Base-by-base conservation (phyloP, 192 early-diverging fungal species). In the Coemansia sp. region DNA sequence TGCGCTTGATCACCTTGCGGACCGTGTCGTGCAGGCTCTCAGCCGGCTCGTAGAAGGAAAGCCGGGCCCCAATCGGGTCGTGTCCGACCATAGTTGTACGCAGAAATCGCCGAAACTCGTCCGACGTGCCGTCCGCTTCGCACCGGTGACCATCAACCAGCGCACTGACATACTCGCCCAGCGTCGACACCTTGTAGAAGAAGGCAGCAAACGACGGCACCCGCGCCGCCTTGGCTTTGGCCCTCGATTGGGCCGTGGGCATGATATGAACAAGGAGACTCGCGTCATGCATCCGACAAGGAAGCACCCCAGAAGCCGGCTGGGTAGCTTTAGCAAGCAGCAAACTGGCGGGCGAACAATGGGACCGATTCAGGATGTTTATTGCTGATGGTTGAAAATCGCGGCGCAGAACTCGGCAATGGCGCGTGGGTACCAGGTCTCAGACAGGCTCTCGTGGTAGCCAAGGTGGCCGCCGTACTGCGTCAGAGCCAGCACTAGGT, bases 391-490 rank as follows among this genome's bases (percentile, higher is more conserved):
- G 19, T 39, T 20, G 17, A 39, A 76, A 7, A 87, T 75, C 6
- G 88, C 86, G 21, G 68, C 60, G 50, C 81, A 79, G 43, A 83
- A 90, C 65, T 90, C 86, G 21, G 78, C 70, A 36, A 90, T 65
- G 7, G 88, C 85, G 12, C 82, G 79, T 9, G 81, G 76, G 17
- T 78, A 72, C 88, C 88, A 90, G 2, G 50, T 51, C 22, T 39
- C 40, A 23, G 61, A 48, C 20, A 78, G 70, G 22, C 79, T 78
- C 42, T 86, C 80, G 64, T 90, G 90, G 86, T 87, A 97, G 2
- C 92, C 95, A 53, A 98, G 78, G 61, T 98, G 95, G 15, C 95
- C 95, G 44, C 95, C 95, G 27, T 80, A 73, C 11, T 62, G 52
- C 3, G 95, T 98, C 5, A 84, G 80, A 1, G 55, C 55, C 11